These are phyloP conservation scores for Asclepias syriaca DNA, from an alignment of 257 asterid species.

Conservation along the genomic window DNA sequence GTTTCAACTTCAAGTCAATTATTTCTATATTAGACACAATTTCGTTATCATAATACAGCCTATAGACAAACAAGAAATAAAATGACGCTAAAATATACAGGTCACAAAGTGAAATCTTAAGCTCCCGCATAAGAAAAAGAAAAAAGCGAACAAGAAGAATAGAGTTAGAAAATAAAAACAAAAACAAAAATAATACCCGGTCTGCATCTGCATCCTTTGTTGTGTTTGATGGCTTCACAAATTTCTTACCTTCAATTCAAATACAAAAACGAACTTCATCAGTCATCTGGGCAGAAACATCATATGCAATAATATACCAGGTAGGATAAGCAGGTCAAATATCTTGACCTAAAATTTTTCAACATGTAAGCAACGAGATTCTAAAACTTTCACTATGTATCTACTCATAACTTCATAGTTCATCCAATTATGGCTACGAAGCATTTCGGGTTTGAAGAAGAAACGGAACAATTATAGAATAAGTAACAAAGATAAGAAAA, in stretches of 20 bases:
- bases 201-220: constrained; percentile 73
- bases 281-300: neutral
- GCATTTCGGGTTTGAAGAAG: neutral
- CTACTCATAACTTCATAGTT: neutral
- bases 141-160: neutral
- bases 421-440: neutral
- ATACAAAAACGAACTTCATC: neutral
- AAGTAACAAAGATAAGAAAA: neutral
- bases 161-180: neutral
- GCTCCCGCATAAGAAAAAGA: too few species aligned
- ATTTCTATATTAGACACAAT: neutral
- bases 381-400: neutral
- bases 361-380: neutral
- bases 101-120: too few species aligned
- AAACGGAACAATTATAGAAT: neutral
- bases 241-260: constrained; percentile 56
- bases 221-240: constrained; percentile 58
- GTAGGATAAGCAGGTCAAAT: neutral
- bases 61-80: too few species aligned
- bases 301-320: neutral
- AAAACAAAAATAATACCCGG: constrained; percentile 33
- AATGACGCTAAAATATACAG: neutral
- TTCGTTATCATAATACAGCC: neutral
- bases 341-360: too few species aligned
- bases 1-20: neutral